Evolutionary conservation across 2,329 filamentous ascomycete genomes (phyloP), one percentile per base, ranked within the genome.

Genomic region (Pezicula radicicola): DNA sequence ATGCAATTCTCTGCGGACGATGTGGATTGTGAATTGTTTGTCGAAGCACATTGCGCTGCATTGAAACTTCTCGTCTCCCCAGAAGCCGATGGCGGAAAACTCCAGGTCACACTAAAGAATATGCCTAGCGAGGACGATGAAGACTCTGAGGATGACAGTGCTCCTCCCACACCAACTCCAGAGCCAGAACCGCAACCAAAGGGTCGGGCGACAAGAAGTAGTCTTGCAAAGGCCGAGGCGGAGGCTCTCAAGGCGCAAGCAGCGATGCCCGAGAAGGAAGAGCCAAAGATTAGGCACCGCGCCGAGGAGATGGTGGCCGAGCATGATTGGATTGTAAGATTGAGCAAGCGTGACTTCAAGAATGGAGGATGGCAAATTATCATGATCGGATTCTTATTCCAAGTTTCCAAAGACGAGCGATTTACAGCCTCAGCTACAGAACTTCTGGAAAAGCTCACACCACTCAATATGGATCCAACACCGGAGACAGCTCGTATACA

Each of bases 331-430:
- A 83, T 95, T 53, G 88, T 95, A 49, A 82, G 89, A 56, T 76
- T 97, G 19, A 84, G 85, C 57, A 88, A 88, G 63, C 87, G 93
- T 43, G 87, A 96, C 59, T 96, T 97, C 66, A 78, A 83, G 57
- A 82, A 93, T 42, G 94, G 93, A 51, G 91, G 91, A 18, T 99
- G 94, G 94, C 84, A 97, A 69, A 71, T 91, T 55, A 93, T 97
- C 56, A 80, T 97, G 64, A 85, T 96, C 41, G 94, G 92, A 6
- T 75, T 97, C 15, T 71, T 99, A 15, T 79, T 96, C 67, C 91
- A 95, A 60, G 74, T 97, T 4, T 94, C 91, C 2, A 87, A 88
- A 65, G 84, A 85, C 46, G 84, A 88, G 44, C 78, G 85, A 9
- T 80, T 87, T 51, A 82, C 88, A 55, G 75, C 80, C n/a, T 68